Evolutionary conservation across 371 early-diverging fungal genomes (phyloP), one percentile per base, ranked within the genome.

Genomic region (Mucor plumbeus): DNA sequence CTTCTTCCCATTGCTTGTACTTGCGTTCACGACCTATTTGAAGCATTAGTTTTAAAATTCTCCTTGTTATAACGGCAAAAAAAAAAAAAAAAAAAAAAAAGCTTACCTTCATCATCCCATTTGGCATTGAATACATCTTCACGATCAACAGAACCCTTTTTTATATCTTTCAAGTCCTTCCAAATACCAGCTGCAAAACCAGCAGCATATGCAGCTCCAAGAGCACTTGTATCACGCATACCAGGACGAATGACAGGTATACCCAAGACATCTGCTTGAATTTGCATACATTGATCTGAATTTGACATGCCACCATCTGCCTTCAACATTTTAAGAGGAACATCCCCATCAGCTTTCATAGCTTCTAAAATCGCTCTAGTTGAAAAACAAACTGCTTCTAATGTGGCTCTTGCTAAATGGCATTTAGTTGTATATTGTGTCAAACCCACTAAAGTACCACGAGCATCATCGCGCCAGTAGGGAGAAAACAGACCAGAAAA

Each of bases 401-500:
- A 84, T 3, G 92, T 90, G 1, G 97, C 96, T 38, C 97, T 83
- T 26, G 91, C 89, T 59, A 98, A 82, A 74, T 98, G 97, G 35
- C 84, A 82, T 65, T 92, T 91, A 56, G 87, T 94, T 19, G 96
- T 92, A 69, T 89, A 94, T 69, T 93, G 94, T 0, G 97, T 95
- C 63, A 97, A 76, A 5, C 98, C 98, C 40, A 94, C 87, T 65
- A 98, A 86, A 53, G 88, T 83, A 15, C 96, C 97, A 39, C 95
- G 90, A 17, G 95, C 96, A 81, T 96, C 97, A 65, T 90, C 91
- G 39, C 94, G 87, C 98, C 97, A 97, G 77, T 97, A 93, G 2
- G 97, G 98, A 6, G 98, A 95, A 82, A 95, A 96, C 40, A 97
- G 85, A 5, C 97, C 97, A 10, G 92, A 91, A 75, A 97, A 95